Conservation (phyloP, 78 protist species). For the Protostelium mycophagum region DNA sequence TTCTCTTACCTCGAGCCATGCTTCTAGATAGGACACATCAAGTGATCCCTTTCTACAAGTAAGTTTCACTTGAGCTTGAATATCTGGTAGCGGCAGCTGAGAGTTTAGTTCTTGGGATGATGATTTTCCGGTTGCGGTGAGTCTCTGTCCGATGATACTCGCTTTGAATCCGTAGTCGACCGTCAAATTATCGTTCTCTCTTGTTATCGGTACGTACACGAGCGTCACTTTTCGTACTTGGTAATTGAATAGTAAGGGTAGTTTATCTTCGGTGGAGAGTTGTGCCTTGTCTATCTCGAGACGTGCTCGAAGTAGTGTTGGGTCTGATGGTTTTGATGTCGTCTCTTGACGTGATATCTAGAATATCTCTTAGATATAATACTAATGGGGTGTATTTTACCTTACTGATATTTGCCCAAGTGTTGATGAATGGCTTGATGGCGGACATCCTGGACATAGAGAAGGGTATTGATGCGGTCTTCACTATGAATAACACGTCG, state of each 20-base stretch:
- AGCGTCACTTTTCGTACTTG: neutral
- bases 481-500: neutral
- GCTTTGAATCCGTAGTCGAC: neutral
- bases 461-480: neutral
- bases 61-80: neutral
- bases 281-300: neutral
- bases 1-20: neutral
- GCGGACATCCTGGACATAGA: neutral
- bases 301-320: neutral
- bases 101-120: neutral
- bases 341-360: too few relatives aligned
- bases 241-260: neutral
- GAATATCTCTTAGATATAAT: too few relatives aligned
- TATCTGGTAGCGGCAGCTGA: neutral
- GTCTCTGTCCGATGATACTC: neutral
- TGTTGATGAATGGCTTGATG: neutral
- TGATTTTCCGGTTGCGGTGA: neutral
- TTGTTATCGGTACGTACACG: neutral
- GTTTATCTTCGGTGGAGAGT: neutral
- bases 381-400: too few relatives aligned
- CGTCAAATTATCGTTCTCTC: neutral
- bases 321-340: neutral
- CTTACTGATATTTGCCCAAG: neutral
- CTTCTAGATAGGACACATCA: neutral
- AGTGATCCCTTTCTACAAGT: neutral